Evolutionary conservation across 116 monocot species (phyloP).

Genomic region (Cymodocea nodosa): DNA sequence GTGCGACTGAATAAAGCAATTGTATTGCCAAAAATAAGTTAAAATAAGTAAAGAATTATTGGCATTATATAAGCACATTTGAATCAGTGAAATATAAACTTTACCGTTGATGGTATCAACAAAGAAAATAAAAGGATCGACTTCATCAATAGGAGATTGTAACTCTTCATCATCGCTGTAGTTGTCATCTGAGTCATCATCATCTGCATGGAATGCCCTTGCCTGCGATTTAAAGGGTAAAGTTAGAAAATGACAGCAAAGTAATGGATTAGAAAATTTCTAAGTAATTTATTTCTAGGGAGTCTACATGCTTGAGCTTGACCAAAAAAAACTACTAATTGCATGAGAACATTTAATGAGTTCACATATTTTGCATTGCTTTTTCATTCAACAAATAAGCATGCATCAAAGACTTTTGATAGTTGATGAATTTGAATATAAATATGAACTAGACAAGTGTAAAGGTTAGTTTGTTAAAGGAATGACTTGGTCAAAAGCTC

Average conservation of each 20-base stretch:
- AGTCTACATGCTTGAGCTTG: background rate
- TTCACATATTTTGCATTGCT: too few relatives aligned
- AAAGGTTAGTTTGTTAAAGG: too few relatives aligned
- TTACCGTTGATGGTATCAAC: slow-evolving; percentile 75
- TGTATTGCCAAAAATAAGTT: background rate
- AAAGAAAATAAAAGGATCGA: slow-evolving; percentile 91
- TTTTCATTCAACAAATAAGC: too few relatives aligned
- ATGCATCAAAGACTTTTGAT: too few relatives aligned
- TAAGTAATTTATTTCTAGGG: background rate
- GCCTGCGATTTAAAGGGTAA: slow-evolving; percentile 29
- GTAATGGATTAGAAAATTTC: too few relatives aligned
- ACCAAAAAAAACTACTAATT: too few relatives aligned
- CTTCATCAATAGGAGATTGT: slow-evolving; percentile 80
- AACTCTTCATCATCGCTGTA: slow-evolving; percentile 76
- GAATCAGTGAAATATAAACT: background rate
- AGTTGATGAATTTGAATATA: too few relatives aligned
- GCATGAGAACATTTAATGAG: too few relatives aligned
- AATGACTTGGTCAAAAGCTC: too few relatives aligned
- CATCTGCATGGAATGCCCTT: slow-evolving; percentile 45
- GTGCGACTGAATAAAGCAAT: slow-evolving; percentile 30
- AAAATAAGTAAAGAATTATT: background rate
- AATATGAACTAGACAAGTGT: too few relatives aligned
- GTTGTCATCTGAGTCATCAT: slow-evolving; percentile 76
- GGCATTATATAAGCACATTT: background rate
- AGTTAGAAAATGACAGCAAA: background rate